Conservation (phyloP, 768 basidiomycete genomes). For the Lactifluus piperatus region DNA sequence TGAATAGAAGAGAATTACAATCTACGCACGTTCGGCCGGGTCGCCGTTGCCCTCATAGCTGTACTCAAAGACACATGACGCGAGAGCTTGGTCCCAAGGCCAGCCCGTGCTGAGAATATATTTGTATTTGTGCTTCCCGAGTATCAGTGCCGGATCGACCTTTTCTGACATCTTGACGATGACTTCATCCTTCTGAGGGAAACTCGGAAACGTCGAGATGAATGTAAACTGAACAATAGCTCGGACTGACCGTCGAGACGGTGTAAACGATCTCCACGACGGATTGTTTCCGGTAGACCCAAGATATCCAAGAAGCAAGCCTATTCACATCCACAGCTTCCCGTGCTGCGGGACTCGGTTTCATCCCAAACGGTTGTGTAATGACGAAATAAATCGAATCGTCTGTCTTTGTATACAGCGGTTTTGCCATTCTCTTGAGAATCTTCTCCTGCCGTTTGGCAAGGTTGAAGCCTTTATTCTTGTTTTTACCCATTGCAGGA, state of each 20-base stretch:
- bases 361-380: slow-evolving; percentile 14
- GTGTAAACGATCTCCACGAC: slow-evolving; percentile 13
- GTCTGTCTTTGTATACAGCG: slow-evolving; percentile 11
- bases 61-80: slow-evolving; percentile 11
- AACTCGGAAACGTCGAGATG: neutral
- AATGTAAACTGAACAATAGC: neutral
- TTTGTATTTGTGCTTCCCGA: slow-evolving; percentile 15
- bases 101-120: slow-evolving; percentile 7
- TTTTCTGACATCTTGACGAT: slow-evolving; percentile 11
- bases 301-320: slow-evolving; percentile 15
- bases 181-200: slow-evolving; percentile 12
- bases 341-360: slow-evolving; percentile 1
- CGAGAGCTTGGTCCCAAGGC: neutral
- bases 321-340: slow-evolving; percentile 4
- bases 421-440: slow-evolving; percentile 16
- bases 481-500: slow-evolving; percentile 14
- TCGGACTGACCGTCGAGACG: slow-evolving; percentile 18
- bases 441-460: slow-evolving; percentile 16
- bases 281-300: slow-evolving; percentile 8
- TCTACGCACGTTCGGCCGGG: slow-evolving; percentile 14
- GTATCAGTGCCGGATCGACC: neutral
- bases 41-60: slow-evolving; percentile 11
- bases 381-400: slow-evolving; percentile 14
- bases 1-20: neutral
- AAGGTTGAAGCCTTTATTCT: slow-evolving; percentile 10